Base-by-base conservation (phyloP, 225 moss, liverwort and hornwort genomes). In the Pleurozium schreberi region DNA sequence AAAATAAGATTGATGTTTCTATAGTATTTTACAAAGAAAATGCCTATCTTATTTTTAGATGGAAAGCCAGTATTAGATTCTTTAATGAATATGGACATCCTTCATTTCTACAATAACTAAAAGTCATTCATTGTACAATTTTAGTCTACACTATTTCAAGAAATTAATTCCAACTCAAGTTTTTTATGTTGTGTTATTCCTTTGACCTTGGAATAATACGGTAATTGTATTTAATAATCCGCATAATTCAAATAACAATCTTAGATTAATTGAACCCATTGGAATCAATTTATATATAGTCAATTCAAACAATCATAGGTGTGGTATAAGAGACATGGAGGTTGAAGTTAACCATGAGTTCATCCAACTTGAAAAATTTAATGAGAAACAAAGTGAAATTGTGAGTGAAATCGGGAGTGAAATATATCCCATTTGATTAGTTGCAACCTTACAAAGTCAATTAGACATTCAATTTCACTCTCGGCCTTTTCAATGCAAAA, bases 191-290 rank as follows among this genome's bases (percentile, higher is more conserved):
- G 12, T 12, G 3, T 50, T 75, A 4, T 75, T 75, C 3, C 4
- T 75, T 50, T 33, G 50, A 33, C 20, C 3, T 49, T 2, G n/a
- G n/a, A n/a, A n/a, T n/a, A n/a, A n/a, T 75, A 3, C 1, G 33
- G 20, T 50, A 33, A 34, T 75, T 21, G 6, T 8, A 20, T 75
- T 7, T 33, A 33, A 12, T 12, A 50, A 20, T 75, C 5, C 0
- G 12, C 2, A 12, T 4, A 18, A 1, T 49, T 20, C 1, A 4
- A 1, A 49, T 12, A 49, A 49, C 8, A 33, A 52, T 12, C 2
- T 34, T 21, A 34, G 8, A 75, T 8, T 75, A 50, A 50, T 34
- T 52, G 14, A 13, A 22, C 0, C 13, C 3, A 21, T 8, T 22
- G 0, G 1, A 76, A 76, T 76, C 9, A 36, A 53, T 22, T 52